phyloP scores from a whole-genome alignment of 768 basidiomycete species.

The Leccinum subtestaceum region DNA sequence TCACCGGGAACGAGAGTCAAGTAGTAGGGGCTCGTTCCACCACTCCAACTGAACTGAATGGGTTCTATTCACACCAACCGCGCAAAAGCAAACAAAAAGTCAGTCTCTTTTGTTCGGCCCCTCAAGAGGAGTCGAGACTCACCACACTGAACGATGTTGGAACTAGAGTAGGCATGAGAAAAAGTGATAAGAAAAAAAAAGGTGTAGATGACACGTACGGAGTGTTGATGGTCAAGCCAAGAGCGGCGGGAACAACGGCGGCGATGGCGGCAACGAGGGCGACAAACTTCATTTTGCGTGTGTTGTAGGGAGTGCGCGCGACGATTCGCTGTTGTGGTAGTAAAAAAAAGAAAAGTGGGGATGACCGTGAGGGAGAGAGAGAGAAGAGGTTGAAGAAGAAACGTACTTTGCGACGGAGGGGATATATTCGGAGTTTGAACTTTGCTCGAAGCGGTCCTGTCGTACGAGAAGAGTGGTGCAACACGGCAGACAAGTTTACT shows the following conservation, averaged over 20 bases:
- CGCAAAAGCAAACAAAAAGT: neutral
- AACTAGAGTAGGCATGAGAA: conserved; percentile 25
- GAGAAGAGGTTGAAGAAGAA: neutral
- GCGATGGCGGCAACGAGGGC: conserved; percentile 30
- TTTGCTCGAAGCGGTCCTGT: neutral
- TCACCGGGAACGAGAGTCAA: conserved; percentile 60
- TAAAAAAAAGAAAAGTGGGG: too few relatives aligned
- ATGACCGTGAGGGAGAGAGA: neutral
- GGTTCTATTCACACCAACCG: conserved; percentile 47
- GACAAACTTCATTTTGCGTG: conserved; percentile 37
- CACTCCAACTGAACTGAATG: conserved; percentile 49
- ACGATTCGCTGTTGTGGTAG: conserved; percentile 7
- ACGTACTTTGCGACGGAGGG: neutral
- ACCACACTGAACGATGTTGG: conserved; percentile 50
- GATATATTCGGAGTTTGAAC: conserved; percentile 31
- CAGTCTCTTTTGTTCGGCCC: neutral
- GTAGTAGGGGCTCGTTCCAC: conserved; percentile 55
- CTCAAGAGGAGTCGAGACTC: conserved; percentile 15
- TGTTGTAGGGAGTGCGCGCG: conserved; percentile 17
- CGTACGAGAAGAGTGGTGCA: neutral
- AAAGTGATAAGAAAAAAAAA: neutral
- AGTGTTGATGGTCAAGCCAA: conserved; percentile 60
- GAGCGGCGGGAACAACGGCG: conserved; percentile 33
- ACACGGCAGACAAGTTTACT: neutral
- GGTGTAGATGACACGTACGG: conserved; percentile 46